phyloP scores from a whole-genome alignment of 441 rosid species.

The Capsella rubella region DNA sequence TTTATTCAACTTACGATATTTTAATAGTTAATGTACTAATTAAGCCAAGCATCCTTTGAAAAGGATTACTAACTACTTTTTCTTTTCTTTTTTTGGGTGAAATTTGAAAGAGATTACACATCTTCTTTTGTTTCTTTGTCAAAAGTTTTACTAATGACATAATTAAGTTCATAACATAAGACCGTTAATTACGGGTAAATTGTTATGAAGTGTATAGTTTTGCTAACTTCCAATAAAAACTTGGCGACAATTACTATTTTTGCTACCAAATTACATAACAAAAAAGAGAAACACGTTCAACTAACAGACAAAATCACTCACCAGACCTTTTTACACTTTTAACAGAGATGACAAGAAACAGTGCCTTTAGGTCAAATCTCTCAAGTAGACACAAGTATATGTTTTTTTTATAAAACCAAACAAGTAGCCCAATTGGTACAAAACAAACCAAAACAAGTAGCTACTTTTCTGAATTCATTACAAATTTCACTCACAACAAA shows the following conservation, averaged over 20 bases:
- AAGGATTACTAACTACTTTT: constrained; percentile 1
- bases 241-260: constrained; percentile 19
- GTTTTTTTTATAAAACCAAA: neutral
- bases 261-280: constrained; percentile 29
- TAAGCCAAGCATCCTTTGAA: constrained; percentile 1
- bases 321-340: constrained; percentile 35
- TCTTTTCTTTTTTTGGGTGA: no score
- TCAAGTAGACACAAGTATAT: constrained; percentile 14
- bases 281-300: constrained; percentile 27
- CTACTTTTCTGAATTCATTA: constrained; percentile 10
- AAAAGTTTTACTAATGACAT: neutral
- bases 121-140: neutral
- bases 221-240: constrained; percentile 32
- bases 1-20: constrained; percentile 21
- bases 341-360: constrained; percentile 28
- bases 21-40: neutral
- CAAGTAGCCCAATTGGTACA: constrained; percentile 26
- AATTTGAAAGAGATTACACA: no score
- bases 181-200: constrained; percentile 40
- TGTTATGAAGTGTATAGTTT: constrained; percentile 25
- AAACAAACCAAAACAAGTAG: constrained; percentile 29
- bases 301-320: constrained; percentile 34
- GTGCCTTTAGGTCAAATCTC: constrained; percentile 39
- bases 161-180: constrained; percentile 1
- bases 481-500: neutral